phyloP scores from a whole-genome alignment of 495 filamentous ascomycete species.

The Neurospora pannonica region DNA sequence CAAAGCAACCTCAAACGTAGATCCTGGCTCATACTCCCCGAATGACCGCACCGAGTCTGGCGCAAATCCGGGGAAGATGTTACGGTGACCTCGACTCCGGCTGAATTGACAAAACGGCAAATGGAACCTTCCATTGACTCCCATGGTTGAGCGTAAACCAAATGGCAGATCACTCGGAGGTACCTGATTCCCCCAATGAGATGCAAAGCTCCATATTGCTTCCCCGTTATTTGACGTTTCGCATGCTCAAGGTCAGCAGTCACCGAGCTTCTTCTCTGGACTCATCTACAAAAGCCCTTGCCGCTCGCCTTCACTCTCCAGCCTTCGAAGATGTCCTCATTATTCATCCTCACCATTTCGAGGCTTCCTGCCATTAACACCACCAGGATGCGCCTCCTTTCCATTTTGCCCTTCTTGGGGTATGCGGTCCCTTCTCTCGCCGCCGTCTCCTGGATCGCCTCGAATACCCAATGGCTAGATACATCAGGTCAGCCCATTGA shows the following conservation, averaged over 20 bases:
- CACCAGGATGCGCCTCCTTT: too few relatives aligned
- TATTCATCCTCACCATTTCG: too few relatives aligned
- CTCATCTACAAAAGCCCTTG: too few relatives aligned
- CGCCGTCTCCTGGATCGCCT: neutral
- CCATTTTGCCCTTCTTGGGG: too few relatives aligned
- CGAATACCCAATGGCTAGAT: conserved; percentile 14
- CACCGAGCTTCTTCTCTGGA: too few relatives aligned
- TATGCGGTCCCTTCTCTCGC: too few relatives aligned
- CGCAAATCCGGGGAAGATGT: neutral
- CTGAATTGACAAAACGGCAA: neutral
- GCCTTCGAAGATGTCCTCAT: too few relatives aligned
- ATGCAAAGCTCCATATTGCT: neutral
- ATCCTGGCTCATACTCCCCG: neutral
- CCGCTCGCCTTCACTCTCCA: too few relatives aligned
- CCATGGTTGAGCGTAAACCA: neutral
- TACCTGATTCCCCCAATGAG: neutral
- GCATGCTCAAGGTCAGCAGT: too few relatives aligned
- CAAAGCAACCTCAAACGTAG: neutral
- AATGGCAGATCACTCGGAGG: neutral
- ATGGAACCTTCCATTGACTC: neutral
- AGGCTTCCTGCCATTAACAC: too few relatives aligned
- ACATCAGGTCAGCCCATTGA: conserved; percentile 22
- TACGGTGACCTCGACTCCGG: neutral
- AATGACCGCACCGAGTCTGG: neutral
- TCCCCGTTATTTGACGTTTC: too few relatives aligned